A percentile compares a stretch with the other conserved stretches of the same genome.
Evolutionary conservation across 2,329 filamentous ascomycete genomes (phyloP).

Genomic region (Dactylonectria macrodidyma): DNA sequence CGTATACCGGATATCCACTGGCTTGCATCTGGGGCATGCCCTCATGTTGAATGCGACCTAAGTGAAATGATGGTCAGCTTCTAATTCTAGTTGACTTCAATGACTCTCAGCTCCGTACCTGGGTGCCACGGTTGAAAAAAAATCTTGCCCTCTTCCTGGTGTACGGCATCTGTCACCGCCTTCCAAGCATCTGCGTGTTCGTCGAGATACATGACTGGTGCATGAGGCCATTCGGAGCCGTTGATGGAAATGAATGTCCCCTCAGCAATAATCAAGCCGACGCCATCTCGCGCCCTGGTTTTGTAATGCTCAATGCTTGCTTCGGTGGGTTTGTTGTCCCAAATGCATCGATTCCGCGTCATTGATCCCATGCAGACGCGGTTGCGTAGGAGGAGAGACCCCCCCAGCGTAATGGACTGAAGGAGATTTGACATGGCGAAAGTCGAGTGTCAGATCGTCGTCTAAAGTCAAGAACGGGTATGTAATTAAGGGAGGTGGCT

Average conservation of each 20-base stretch:
- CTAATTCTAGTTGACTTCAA: too few species aligned
- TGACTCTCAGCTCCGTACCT: not conserved
- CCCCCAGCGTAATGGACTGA: slow-evolving; percentile 9
- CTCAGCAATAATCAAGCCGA: slow-evolving; percentile 10
- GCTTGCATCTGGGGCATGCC: slow-evolving; percentile 15
- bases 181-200: slow-evolving; percentile 13
- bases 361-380: slow-evolving; percentile 33
- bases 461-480: too few species aligned
- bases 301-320: slow-evolving; percentile 20
- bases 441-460: not conserved
- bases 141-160: slow-evolving; percentile 8
- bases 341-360: slow-evolving; percentile 28
- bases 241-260: slow-evolving; percentile 25
- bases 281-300: slow-evolving; percentile 14
- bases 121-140: slow-evolving; percentile 32
- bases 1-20: not conserved
- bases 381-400: slow-evolving; percentile 12
- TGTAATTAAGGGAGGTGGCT: too few species aligned
- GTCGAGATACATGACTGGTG: not conserved
- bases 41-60: slow-evolving; percentile 23
- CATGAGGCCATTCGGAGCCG: slow-evolving; percentile 22
- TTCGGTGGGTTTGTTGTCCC: slow-evolving; percentile 21
- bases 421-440: slow-evolving; percentile 26
- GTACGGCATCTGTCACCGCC: not conserved
- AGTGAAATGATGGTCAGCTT: too few species aligned